A percentile compares a stretch with the other conserved stretches of the same genome.
These are phyloP conservation scores for Annona squamosa DNA, from an alignment of 164 flowering plant genomes.

Conservation along the genomic window DNA sequence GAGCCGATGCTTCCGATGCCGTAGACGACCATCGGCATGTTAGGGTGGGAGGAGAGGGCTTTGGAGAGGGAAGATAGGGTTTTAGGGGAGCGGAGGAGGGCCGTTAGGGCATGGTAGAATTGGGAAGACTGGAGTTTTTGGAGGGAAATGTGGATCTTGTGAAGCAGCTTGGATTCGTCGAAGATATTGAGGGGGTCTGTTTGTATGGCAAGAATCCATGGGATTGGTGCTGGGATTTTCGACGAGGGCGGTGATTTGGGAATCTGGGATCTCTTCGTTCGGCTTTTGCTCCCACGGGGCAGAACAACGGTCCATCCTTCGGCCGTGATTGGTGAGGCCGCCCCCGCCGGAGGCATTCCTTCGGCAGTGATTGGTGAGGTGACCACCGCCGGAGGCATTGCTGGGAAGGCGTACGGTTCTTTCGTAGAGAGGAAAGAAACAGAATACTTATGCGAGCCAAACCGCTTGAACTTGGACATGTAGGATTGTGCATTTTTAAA, in stretches of 20 bases:
- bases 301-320: conserved; percentile 63
- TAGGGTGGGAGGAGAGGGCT: conserved; percentile 41
- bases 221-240: conserved; percentile 15
- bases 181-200: conserved; percentile 13
- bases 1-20: conserved; percentile 91
- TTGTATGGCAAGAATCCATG: conserved; percentile 58
- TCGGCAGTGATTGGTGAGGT: no score
- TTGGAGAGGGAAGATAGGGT: conserved; percentile 20
- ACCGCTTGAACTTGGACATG: no score
- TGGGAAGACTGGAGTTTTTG: conserved; percentile 45
- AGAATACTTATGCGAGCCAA: no score
- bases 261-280: conserved; percentile 14
- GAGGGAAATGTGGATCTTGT: conserved; percentile 45
- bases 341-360: no score
- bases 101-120: conserved; percentile 36
- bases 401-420: no score
- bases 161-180: conserved; percentile 41
- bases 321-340: no score
- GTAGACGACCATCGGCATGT: conserved; percentile 75
- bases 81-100: conserved; percentile 39
- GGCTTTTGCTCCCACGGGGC: conserved; percentile 51
- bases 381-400: no score
- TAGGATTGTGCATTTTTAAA: no score
- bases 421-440: no score
- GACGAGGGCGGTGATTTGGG: conserved; percentile 4